Evolutionary conservation across 2,329 filamentous ascomycete genomes (phyloP).

Genomic region (Lithohypha guttulata): DNA sequence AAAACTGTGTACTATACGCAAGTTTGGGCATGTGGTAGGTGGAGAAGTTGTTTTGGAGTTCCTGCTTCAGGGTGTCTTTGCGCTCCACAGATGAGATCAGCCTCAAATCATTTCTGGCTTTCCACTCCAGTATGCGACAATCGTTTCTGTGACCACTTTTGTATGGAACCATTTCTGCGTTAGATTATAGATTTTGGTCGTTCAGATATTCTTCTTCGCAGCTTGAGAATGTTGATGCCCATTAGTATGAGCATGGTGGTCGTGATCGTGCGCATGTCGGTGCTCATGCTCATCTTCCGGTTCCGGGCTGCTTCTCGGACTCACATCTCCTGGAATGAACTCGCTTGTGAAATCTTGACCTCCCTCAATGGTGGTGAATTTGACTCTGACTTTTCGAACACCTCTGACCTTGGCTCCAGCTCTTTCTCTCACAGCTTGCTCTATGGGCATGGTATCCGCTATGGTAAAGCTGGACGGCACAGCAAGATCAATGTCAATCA

Average conservation of each 20-base stretch:
- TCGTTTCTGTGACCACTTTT: too few species aligned
- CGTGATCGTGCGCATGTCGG: conserved; percentile 36
- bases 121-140: too few species aligned
- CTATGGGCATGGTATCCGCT: conserved; percentile 55
- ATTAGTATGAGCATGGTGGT: conserved; percentile 19
- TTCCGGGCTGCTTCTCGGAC: conserved; percentile 47
- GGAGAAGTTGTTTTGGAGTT: conserved; percentile 13
- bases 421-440: conserved; percentile 60
- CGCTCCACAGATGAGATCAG: conserved; percentile 20
- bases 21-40: too few species aligned
- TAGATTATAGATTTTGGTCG: too few species aligned
- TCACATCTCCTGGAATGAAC: conserved; percentile 58
- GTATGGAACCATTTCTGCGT: too few species aligned
- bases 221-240: too few species aligned
- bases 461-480: conserved; percentile 70
- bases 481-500: conserved; percentile 78
- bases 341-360: conserved; percentile 60
- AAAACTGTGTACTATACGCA: too few species aligned
- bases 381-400: conserved; percentile 69
- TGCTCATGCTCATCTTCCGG: conserved; percentile 43
- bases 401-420: conserved; percentile 72
- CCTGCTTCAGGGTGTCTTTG: too few species aligned
- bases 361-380: conserved; percentile 64
- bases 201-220: too few species aligned
- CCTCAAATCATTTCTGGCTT: conserved; percentile 20